Base-by-base conservation (phyloP, 2,329 filamentous ascomycete species). In the Botryotinia calthae region DNA sequence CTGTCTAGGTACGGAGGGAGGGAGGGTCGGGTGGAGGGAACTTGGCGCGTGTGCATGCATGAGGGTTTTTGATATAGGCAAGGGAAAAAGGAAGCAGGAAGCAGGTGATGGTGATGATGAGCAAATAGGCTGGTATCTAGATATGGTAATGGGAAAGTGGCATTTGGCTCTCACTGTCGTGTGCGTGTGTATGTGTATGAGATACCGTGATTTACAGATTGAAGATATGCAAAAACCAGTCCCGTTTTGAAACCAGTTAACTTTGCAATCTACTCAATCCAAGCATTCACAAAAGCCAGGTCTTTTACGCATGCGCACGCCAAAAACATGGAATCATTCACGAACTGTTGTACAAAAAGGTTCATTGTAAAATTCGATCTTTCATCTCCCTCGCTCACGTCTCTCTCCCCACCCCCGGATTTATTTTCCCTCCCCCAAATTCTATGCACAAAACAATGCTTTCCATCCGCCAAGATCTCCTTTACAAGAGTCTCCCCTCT, bases 381-480 rank as follows among this genome's bases (percentile, higher is more conserved):
- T 18, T 48, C 42, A 48, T 65, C 63, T n/a, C 28, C 66, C 37
- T 56, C 70, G n/a, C 59, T 37, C 46, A 42, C 25, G 54, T 62
- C 56, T 65, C 37, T 22, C 20, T 14, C 42, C n/a, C 25, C 34
- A 48, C 18, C 14, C 22, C 28, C 40, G 20, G 7, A 40, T 16
- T 56, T 56, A 56, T 56, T 56, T 31, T 44, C 28, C 37, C 20
- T 2, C 22, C 25, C 65, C 42, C 42, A 25, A 51, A 22, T 68
- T 54, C n/a, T 68, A 72, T 72, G 70, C 70, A 72, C 70, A 72
- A 68, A 68, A 59, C 14, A 22, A 28, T 59, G 42, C 22, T 40
- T 28, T 22, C 51, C 62, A 56, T n/a, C 34, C 48, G 48, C 20
- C 34, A 31, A 18, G 34, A 61, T 62, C 37, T 48, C 46, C 28